Evolutionary conservation across 257 asterid species (phyloP).

Genomic region (Gynochthodes officinalis): DNA sequence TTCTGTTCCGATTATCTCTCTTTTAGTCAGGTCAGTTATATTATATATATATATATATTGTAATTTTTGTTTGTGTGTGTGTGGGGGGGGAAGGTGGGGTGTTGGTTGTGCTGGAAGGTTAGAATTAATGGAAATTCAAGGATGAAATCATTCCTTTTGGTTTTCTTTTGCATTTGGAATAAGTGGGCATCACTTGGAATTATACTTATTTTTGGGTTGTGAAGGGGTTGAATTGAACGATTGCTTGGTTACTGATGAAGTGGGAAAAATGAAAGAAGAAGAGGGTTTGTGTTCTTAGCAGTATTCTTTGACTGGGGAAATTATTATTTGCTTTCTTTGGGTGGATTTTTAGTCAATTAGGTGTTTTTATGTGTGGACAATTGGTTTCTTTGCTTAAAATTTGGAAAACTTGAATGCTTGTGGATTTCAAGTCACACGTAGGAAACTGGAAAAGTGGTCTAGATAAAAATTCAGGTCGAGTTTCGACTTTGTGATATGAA

Average conservation of each 20-base stretch:
- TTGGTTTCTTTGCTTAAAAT: neutral
- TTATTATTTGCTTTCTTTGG: neutral
- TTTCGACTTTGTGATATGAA: neutral
- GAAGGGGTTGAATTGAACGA: neutral
- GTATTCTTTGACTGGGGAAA: neutral
- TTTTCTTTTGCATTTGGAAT: neutral
- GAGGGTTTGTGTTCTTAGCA: neutral
- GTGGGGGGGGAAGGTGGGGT: too few species aligned
- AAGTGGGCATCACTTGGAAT: neutral
- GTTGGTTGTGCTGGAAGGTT: neutral
- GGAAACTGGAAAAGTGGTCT: neutral
- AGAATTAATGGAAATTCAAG: too few species aligned
- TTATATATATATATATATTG: neutral
- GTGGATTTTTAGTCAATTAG: neutral
- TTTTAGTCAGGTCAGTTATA: conserved; percentile 58
- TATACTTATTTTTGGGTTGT: too few species aligned
- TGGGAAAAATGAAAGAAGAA: neutral
- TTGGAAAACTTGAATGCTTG: neutral
- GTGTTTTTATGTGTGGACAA: neutral
- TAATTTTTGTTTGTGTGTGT: too few species aligned
- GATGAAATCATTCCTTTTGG: neutral
- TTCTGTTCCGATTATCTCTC: conserved; percentile 83
- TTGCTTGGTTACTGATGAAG: neutral
- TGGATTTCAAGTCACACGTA: neutral
- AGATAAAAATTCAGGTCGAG: neutral